phyloP scores from a whole-genome alignment of 805 yeast genomes.

The Torulaspora maleeae region DNA sequence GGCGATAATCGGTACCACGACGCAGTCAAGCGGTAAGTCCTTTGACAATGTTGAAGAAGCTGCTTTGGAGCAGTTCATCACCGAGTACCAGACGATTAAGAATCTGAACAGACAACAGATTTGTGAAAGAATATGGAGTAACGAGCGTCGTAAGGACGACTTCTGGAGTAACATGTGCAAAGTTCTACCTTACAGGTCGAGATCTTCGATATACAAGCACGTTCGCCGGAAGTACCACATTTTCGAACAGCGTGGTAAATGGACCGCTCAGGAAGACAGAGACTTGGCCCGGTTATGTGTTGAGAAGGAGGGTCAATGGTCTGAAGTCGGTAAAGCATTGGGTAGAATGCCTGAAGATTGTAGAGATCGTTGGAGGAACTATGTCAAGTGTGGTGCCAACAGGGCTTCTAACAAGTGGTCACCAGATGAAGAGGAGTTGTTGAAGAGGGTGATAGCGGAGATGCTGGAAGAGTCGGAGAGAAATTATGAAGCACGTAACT shows the following conservation, averaged over 20 bases:
- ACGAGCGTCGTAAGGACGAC: constrained; percentile 74
- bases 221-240: constrained; percentile 86
- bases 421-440: constrained; percentile 58
- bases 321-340: constrained; percentile 68
- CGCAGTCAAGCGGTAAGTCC: constrained; percentile 35
- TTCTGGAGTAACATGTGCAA: constrained; percentile 83
- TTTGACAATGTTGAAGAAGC: constrained; percentile 49
- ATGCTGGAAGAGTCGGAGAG: constrained; percentile 39
- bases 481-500: constrained; percentile 16
- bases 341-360: constrained; percentile 98
- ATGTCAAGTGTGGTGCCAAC: constrained; percentile 81
- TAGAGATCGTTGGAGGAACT: constrained; percentile 93
- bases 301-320: constrained; percentile 82
- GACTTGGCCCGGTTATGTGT: constrained; percentile 57
- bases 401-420: constrained; percentile 81
- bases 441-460: constrained; percentile 51
- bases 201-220: constrained; percentile 90
- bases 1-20: constrained; percentile 27
- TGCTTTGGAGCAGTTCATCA: constrained; percentile 69
- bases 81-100: constrained; percentile 61
- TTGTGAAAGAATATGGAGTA: constrained; percentile 83
- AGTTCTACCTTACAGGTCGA: constrained; percentile 77
- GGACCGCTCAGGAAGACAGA: constrained; percentile 81
- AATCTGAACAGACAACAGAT: constrained; percentile 61
- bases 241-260: constrained; percentile 81